Base-by-base conservation (phyloP, 129 eudicot species). In the Helianthus annuus region DNA sequence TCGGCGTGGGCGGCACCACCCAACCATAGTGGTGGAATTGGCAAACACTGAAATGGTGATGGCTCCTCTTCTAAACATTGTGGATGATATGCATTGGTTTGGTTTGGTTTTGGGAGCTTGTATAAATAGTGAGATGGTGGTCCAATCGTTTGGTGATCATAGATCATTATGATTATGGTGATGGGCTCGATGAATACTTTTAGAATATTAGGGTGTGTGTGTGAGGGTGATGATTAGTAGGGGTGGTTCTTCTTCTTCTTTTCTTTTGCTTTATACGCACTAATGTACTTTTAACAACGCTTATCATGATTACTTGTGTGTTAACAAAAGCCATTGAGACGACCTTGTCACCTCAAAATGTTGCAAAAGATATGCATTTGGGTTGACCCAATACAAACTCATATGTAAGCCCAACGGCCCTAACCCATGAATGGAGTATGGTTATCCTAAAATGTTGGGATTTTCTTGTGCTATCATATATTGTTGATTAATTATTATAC, bases 1-100 rank as follows among this genome's bases (percentile, higher is more conserved):
- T 51, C 85, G 58, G 46, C 82, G 82, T 32, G 70, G 42, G 36
- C 84, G 92, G 76, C 85, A 82, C 92, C 94, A 90, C 71, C 94
- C 88, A 0, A 83, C 81, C 68, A 80, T 76, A 58, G 82, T 80
- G 69, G 87, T 40, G 59, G 94, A 73, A 66, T 82, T 78, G 60
- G 91, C 83, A 22, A 87, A 70, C 46, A 85, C 66, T 11, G 91
- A 84, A 52, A 80, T 51, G 16, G 85, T 72, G 42, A 81, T 68
- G 22, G 71, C 83, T 19, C 81, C 71, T 72, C 82, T 90, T 80
- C 75, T 74, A 3, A 74, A 78, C 88, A 82, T 83, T 48, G 16
- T 15, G 10, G 24, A 49, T 19, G 44, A 10, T 17, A 9, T 55
- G 42, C 16, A 2, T 62, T 9, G 52, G 13, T 4, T 63, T 13